These are phyloP conservation scores for Lepiota brunneoincarnata DNA, from an alignment of 768 basidiomycete genomes.

Conservation along the genomic window DNA sequence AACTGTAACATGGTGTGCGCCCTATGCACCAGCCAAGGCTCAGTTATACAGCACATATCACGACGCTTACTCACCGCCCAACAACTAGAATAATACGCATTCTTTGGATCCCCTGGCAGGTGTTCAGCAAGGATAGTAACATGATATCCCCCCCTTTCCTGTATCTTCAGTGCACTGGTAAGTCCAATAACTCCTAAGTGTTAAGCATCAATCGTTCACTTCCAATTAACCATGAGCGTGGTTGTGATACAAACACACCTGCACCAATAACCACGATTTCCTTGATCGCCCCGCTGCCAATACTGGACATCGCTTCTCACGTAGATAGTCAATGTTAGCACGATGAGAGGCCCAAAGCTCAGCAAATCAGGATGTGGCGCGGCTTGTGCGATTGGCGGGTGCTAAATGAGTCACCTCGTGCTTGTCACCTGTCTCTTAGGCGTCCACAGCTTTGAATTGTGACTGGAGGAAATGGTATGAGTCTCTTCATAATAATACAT, in stretches of 20 bases:
- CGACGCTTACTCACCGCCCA: conserved; percentile 57
- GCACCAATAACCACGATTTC: background rate
- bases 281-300: background rate
- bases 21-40: conserved; percentile 42
- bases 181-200: conserved; percentile 59
- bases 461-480: too few species aligned
- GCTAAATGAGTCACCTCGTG: too few species aligned
- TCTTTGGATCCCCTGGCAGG: conserved; percentile 29
- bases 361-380: too few species aligned
- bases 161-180: conserved; percentile 60
- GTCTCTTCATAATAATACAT: background rate
- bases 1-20: conserved; percentile 64
- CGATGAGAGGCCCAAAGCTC: too few species aligned
- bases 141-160: conserved; percentile 48
- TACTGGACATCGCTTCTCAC: background rate
- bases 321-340: background rate
- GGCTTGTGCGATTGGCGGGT: too few species aligned
- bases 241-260: background rate
- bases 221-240: background rate
- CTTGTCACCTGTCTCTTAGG: too few species aligned
- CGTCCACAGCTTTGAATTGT: too few species aligned
- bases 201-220: background rate
- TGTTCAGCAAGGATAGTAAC: conserved; percentile 43
- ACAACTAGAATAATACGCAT: conserved; percentile 58
- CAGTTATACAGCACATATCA: background rate